Evolutionary conservation across 306 rosid species (phyloP).

Genomic region (Myrica gale): DNA sequence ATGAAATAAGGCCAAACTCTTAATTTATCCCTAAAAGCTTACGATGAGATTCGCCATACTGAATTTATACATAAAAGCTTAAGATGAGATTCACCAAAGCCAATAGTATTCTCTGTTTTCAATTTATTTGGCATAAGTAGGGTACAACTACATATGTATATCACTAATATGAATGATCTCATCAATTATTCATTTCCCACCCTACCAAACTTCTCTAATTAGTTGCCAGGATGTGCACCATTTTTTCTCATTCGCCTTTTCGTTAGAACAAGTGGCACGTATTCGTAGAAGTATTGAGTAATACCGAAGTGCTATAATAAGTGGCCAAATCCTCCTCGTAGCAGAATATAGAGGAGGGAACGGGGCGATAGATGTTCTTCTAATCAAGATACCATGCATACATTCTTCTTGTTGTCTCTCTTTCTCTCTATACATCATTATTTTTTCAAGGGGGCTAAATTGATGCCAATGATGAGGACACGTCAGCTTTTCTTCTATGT

Average conservation of each 20-base stretch:
- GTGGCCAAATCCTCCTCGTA: no score
- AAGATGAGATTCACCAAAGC: not conserved
- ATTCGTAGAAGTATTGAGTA: no score
- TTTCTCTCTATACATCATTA: not conserved
- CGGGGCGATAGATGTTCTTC: no score
- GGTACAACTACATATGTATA: not conserved
- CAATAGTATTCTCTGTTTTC: not conserved
- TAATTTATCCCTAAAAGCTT: not conserved
- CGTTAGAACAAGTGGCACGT: not conserved
- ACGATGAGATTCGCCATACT: no score
- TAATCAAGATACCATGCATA: no score
- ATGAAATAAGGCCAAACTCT: constrained; percentile 3
- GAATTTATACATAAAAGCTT: not conserved
- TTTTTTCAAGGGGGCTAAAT: not conserved
- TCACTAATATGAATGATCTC: not conserved
- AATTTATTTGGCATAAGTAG: constrained; percentile 15
- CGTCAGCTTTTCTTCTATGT: not conserved
- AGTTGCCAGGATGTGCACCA: not conserved
- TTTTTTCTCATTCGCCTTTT: not conserved
- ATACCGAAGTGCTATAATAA: no score
- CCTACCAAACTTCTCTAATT: not conserved
- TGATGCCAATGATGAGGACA: not conserved
- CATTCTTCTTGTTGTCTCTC: no score
- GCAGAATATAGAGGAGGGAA: no score
- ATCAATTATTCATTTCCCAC: not conserved